These are phyloP conservation scores for Hanseniaspora sp. DNA, from an alignment of 1,139 yeast species.

Conservation along the genomic window DNA sequence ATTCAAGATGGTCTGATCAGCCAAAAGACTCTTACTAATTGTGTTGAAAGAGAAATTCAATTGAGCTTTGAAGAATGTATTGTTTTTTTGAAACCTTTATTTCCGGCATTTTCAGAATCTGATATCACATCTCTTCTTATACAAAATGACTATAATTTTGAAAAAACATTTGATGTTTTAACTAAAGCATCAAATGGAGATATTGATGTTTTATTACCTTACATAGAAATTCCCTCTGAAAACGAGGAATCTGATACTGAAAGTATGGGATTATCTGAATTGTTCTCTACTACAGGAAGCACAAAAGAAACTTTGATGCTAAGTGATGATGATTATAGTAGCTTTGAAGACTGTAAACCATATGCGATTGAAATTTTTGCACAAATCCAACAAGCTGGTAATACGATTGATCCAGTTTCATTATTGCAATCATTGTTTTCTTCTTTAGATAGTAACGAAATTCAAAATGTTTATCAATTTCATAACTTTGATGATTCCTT, in stretches of 20 bases:
- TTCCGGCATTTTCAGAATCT: neutral
- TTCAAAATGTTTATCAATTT: neutral
- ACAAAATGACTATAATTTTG: constrained; percentile 1
- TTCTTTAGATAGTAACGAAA: too few relatives aligned
- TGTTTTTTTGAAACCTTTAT: neutral
- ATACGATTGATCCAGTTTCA: too few relatives aligned
- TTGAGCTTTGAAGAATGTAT: neutral
- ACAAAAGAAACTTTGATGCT: too few relatives aligned
- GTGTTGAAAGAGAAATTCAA: neutral
- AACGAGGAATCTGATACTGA: neutral
- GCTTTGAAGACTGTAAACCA: neutral
- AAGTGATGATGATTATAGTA: neutral
- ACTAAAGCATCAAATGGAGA: constrained; percentile 4
- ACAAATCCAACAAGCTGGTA: neutral
- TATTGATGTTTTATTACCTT: neutral
- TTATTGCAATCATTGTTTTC: neutral
- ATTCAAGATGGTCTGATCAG: neutral
- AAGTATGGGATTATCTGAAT: neutral
- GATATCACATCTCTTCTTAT: constrained; percentile 3
- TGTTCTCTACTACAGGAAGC: too few relatives aligned
- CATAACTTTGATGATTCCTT: neutral
- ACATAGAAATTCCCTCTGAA: neutral
- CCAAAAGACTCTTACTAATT: neutral
- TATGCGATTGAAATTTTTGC: neutral
- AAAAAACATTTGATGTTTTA: neutral